Conservation (phyloP, 495 filamentous ascomycete species). For the Tuber indicum region DNA sequence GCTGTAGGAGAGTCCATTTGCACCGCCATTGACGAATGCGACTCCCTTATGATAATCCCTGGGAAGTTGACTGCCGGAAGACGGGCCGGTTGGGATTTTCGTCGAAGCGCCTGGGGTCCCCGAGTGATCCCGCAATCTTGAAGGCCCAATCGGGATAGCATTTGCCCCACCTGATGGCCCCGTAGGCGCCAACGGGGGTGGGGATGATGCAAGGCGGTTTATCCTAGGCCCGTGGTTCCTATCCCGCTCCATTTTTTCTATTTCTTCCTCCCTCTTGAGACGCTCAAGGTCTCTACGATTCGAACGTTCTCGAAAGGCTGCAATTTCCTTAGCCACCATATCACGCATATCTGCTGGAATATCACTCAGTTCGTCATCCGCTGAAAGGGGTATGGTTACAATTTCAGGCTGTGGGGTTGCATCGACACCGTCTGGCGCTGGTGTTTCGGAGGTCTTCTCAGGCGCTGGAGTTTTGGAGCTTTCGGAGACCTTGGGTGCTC, state of each 20-base stretch:
- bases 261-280: conserved; percentile 77
- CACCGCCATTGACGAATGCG: conserved; percentile 76
- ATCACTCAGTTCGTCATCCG: conserved; percentile 90
- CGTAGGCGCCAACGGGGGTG: conserved; percentile 52
- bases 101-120: conserved; percentile 20
- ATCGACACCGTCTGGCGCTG: conserved; percentile 43
- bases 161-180: conserved; percentile 70
- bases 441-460: conserved; percentile 50
- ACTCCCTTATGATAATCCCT: conserved; percentile 77
- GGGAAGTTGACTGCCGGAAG: conserved; percentile 63
- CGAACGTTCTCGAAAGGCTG: conserved; percentile 85
- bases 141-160: conserved; percentile 77
- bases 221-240: conserved; percentile 58
- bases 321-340: conserved; percentile 88
- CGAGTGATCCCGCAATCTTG: conserved; percentile 33
- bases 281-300: conserved; percentile 83
- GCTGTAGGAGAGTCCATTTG: conserved; percentile 54
- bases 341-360: conserved; percentile 97
- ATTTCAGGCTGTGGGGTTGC: conserved; percentile 56
- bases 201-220: conserved; percentile 62
- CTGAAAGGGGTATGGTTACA: conserved; percentile 80
- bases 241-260: conserved; percentile 77
- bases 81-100: conserved; percentile 57
- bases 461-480: background rate
- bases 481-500: conserved; percentile 46